Evolutionary conservation across 2,329 filamentous ascomycete species (phyloP), one percentile per base, ranked within the genome.

Genomic region (Thielaviopsis punctulata): DNA sequence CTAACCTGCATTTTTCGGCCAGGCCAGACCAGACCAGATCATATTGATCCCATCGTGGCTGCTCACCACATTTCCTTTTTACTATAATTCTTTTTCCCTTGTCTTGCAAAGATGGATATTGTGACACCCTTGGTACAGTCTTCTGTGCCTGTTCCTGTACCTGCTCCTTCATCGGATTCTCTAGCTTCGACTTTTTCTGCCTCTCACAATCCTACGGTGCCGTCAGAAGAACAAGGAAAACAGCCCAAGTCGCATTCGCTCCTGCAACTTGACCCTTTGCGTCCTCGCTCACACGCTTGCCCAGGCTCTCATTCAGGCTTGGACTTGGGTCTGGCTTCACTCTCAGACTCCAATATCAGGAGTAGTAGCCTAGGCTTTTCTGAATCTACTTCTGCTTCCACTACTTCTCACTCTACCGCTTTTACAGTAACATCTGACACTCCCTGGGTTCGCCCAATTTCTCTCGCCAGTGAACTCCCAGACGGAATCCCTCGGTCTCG

Each of bases 401-500:
- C 21, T 24, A 9, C 47, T 39, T 18, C 45, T 18, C 9, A n/a
- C 12, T 3, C 41, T 7, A 22, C 41, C 23, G 41, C 41, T 22
- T 18, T 8, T 7, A 22, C 41, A 23, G n/a, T 25, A 48, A 46
- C 19, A 21, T 25, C 48, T 25, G 48, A 18, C 47, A 49, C 45
- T 54, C 52, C 39, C 23, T 55, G 53, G 53, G 52, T 55, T 24
- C 36, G 53, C 33, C 53, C 53, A 45, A 52, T 52, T 46, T 52
- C 49, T 25, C 49, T 55, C 49, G 49, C 48, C 49, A 51, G 48
- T 33, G 49, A 52, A 48, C 27, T 52, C 45, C 41, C 53, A 45
- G 53, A 47, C 36, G 41, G 53, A 55, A 55, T 52, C 45, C 53
- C 53, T 52, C 49, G 53, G 49, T 55, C 53, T 55, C 53, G 53